Evolutionary conservation across 129 eudicot species (phyloP).

Genomic region (Solidago caesia): DNA sequence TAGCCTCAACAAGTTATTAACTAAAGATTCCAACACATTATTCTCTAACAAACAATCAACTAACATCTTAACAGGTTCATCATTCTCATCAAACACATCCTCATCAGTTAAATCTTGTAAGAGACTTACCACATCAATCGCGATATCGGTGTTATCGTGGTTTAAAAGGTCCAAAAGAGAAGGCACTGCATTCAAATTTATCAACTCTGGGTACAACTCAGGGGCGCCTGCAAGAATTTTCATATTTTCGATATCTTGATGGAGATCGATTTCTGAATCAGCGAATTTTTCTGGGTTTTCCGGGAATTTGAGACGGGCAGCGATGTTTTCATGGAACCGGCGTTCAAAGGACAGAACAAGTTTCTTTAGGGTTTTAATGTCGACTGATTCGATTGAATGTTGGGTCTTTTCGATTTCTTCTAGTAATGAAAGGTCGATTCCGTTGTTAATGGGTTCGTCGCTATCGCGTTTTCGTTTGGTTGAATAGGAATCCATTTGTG

Average conservation of each 20-base stretch:
- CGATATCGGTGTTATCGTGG: conserved; percentile 87
- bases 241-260: conserved; percentile 85
- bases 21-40: conserved; percentile 73
- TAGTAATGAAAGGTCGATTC: conserved; percentile 54
- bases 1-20: conserved; percentile 62
- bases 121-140: conserved; percentile 68
- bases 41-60: conserved; percentile 82
- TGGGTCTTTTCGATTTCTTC: conserved; percentile 75
- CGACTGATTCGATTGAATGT: conserved; percentile 57
- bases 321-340: conserved; percentile 83
- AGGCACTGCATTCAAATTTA: conserved; percentile 61
- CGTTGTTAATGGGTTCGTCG: conserved; percentile 25
- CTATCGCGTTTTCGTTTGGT: conserved; percentile 47
- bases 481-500: conserved; percentile 42
- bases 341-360: conserved; percentile 90
- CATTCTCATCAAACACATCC: conserved; percentile 77
- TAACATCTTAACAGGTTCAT: conserved; percentile 60
- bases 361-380: conserved; percentile 81
- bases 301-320: conserved; percentile 90
- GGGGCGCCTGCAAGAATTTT: conserved; percentile 92
- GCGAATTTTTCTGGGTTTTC: conserved; percentile 95
- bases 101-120: conserved; percentile 89
- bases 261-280: conserved; percentile 93
- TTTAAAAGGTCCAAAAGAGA: conserved; percentile 58
- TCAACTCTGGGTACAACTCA: conserved; percentile 81